phyloP scores from a whole-genome alignment of 805 yeast species.

The Yarrowia sp. region DNA sequence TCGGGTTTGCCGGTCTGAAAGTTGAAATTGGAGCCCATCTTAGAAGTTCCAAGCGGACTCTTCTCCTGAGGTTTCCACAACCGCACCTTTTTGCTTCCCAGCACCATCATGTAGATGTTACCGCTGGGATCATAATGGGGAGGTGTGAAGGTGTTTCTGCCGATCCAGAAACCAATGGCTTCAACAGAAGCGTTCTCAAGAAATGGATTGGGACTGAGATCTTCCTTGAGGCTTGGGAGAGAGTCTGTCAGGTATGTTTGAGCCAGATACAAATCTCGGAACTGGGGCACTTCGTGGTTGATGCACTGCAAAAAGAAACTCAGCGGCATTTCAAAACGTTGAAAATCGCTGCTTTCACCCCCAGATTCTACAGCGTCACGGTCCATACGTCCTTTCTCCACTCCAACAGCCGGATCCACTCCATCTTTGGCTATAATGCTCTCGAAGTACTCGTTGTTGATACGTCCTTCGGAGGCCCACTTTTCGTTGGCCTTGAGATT shows the following conservation, averaged over 20 bases:
- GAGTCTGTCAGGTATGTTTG: constrained; percentile 15
- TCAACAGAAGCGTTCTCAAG: not conserved
- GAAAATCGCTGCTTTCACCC: constrained; percentile 4
- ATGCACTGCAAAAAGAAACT: constrained; percentile 17
- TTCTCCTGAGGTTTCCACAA: constrained; percentile 13
- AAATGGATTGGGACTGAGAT: constrained; percentile 8
- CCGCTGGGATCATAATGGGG: constrained; percentile 20
- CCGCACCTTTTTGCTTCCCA: constrained; percentile 17
- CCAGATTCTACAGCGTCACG: constrained; percentile 2
- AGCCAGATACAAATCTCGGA: constrained; percentile 8
- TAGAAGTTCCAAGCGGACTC: not conserved
- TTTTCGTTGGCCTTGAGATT: not conserved
- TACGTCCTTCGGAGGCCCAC: not conserved
- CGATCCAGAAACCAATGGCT: constrained; percentile 18
- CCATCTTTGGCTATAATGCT: constrained; percentile 11
- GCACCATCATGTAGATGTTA: not conserved
- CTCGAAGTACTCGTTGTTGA: constrained; percentile 13
- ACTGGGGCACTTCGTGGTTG: constrained; percentile 18
- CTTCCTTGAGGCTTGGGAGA: constrained; percentile 3
- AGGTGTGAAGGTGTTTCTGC: constrained; percentile 18
- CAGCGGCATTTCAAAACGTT: constrained; percentile 13
- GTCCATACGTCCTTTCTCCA: constrained; percentile 17
- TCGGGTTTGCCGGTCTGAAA: constrained; percentile 1
- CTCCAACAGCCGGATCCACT: constrained; percentile 11
- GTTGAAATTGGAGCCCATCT: constrained; percentile 7